These are phyloP conservation scores for Schizochytrium sp. DNA, from an alignment of 108 stramenopile species.

Conservation along the genomic window DNA sequence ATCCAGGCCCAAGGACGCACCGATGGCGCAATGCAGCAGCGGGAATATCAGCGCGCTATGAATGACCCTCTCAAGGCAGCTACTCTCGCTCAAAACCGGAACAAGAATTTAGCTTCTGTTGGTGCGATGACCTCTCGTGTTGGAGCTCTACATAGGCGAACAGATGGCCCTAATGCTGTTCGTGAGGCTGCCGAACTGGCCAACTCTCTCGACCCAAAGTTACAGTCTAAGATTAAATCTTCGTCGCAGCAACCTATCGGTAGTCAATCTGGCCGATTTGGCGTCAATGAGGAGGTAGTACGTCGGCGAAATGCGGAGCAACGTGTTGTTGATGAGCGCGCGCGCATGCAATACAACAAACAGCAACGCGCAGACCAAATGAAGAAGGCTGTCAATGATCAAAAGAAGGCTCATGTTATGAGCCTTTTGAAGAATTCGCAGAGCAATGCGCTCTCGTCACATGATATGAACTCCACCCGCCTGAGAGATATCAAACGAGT, in stretches of 20 bases:
- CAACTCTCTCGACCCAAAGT: not conserved
- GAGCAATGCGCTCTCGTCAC: not conserved
- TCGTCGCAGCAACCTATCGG: not conserved
- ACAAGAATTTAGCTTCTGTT: not conserved
- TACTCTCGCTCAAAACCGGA: not conserved
- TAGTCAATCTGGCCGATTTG: not conserved
- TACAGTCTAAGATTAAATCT: not conserved
- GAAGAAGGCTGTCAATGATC: not conserved
- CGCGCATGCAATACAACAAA: not conserved
- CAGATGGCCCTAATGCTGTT: not conserved
- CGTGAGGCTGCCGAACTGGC: not conserved
- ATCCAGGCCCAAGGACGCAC: conserved; percentile 11
- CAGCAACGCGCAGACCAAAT: not conserved
- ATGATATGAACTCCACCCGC: not conserved
- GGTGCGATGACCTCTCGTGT: conserved; percentile 14
- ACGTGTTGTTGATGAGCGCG: conserved; percentile 21
- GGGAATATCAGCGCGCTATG: not conserved
- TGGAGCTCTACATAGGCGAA: not conserved
- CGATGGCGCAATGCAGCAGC: not conserved
- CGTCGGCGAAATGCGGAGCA: not conserved
- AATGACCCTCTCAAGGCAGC: not conserved
- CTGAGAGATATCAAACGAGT: not conserved
- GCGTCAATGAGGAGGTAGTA: not conserved
- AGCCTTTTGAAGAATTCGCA: not conserved
- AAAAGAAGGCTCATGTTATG: not conserved